Evolutionary conservation across 257 asterid species (phyloP), one percentile per base, ranked within the genome.

Genomic region (Ajuga chamaepitys): DNA sequence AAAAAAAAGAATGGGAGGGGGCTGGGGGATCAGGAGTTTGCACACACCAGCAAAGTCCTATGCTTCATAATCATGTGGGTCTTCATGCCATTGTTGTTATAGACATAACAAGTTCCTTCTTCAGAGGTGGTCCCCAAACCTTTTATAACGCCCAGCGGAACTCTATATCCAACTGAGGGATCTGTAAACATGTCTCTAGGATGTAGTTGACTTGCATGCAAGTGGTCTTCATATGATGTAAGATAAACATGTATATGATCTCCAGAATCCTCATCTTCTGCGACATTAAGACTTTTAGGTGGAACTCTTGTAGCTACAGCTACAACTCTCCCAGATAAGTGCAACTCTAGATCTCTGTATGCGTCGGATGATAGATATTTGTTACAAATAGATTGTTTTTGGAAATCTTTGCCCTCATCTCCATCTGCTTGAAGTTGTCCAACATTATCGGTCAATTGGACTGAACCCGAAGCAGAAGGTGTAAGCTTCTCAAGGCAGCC

Each of bases 61-160:
- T 92, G 97, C 81, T 85, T 93, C 96, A 93, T 81, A 62, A 89
- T 87, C 71, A 77, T 75, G 76, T 93, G 98, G 28, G 98, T 93
- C 75, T 84, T 81, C 59, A 77, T 44, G 72, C 95, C 98, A 64
- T 28, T 41, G 46, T 53, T 71, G 76, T 83, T 70, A 66, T 84
- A 85, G 65, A 87, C 89, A 69, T 78, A 72, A 70, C 98, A 93
- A 51, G 83, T 76, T 56, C 93, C 96, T 85, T 93, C 98, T 28
- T 93, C 97, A 8, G 97, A 76, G 68, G 83, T 77, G 63, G 89
- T 85, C 47, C 98, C 88, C 64, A 93, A 75, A 64, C 98, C 97
- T 79, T 73, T 81, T 78, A 93, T 82, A 64, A 76, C 78, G 70
- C 97, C 97, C 76, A 93, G 73, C 20, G 72, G 89, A 80, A 75